Base-by-base conservation (phyloP, 2,329 filamentous ascomycete genomes). In the Pseudogymnoascus sp. region DNA sequence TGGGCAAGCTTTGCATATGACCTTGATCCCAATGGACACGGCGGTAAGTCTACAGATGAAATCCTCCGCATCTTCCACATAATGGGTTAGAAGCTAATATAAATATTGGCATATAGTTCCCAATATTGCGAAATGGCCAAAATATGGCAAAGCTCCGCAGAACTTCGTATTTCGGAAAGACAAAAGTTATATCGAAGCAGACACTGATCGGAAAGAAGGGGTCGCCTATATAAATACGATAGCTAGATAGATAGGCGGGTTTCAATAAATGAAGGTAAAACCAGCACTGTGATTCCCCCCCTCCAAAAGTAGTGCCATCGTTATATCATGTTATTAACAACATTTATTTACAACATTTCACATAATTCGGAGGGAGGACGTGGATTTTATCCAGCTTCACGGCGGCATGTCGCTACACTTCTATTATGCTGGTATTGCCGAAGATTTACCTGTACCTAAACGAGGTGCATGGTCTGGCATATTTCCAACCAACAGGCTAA, bases 121-220 rank as follows among this genome's bases (percentile, higher is more conserved):
- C n/a, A 37, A 64, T 64, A 57, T 78, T 16, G 75, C 77, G 1
- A 50, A 64, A 9, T 79, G 77, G 77, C 77, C 77, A 1, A 66
- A 64, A 30, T 79, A 79, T 60, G 64, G 73, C 59, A 63, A 74
- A 0, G 61, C 66, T 0, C 63, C 64, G 1, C 78, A 78, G 2
- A 70, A 67, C 5, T 54, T 54, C 11, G 43, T 54, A 18, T 54
- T 54, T 54, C 43, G 43, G 8, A 54, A 54, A 18, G 43, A 54
- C 12, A 62, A 81, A 80, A 75, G 72, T 30, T 76, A 73, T 68
- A 69, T 79, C 0, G 79, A 81, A 64, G 67, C 71, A 1, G 79
- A 81, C 64, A 78, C 73, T 0, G 81, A 74, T 69, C 73, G 78
- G 37, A 75, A 75, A 43, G 76, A 78, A 62, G 76, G 73, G 0